phyloP scores from a whole-genome alignment of 1,284 basidiomycete species.

The Heterobasidion annosum region DNA sequence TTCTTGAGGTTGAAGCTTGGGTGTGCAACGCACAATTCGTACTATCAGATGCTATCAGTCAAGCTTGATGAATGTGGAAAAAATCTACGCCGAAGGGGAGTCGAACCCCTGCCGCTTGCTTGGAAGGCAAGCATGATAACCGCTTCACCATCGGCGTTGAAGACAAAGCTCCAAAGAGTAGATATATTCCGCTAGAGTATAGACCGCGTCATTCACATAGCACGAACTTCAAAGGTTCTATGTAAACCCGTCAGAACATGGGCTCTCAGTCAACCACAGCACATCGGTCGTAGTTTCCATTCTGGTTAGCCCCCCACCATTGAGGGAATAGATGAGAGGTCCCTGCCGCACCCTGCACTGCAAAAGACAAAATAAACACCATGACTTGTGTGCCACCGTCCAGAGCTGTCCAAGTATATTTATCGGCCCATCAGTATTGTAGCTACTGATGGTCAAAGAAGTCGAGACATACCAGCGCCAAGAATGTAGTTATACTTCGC shows the following conservation, averaged over 20 bases:
- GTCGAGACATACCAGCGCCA: conserved; percentile 19
- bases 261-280: background rate
- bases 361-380: conserved; percentile 31
- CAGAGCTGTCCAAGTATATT: background rate
- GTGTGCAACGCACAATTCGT: too few species aligned
- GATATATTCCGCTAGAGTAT: too few species aligned
- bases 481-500: conserved; percentile 53
- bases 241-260: too few species aligned
- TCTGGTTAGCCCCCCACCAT: conserved; percentile 22
- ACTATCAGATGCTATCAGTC: background rate
- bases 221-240: too few species aligned
- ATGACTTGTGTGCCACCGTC: conserved; percentile 15
- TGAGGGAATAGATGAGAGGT: conserved; percentile 31
- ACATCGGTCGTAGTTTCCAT: conserved; percentile 10
- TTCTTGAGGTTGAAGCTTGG: too few species aligned
- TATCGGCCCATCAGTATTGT: too few species aligned
- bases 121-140: conserved; percentile 83
- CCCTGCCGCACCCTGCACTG: conserved; percentile 51
- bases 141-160: conserved; percentile 63
- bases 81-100: conserved; percentile 55
- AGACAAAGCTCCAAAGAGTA: background rate
- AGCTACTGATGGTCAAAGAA: too few species aligned
- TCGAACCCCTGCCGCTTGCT: conserved; percentile 80
- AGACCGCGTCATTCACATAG: too few species aligned
- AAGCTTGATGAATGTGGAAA: background rate